phyloP scores from a whole-genome alignment of 106 monocot species.

The Acorus gramineus region DNA sequence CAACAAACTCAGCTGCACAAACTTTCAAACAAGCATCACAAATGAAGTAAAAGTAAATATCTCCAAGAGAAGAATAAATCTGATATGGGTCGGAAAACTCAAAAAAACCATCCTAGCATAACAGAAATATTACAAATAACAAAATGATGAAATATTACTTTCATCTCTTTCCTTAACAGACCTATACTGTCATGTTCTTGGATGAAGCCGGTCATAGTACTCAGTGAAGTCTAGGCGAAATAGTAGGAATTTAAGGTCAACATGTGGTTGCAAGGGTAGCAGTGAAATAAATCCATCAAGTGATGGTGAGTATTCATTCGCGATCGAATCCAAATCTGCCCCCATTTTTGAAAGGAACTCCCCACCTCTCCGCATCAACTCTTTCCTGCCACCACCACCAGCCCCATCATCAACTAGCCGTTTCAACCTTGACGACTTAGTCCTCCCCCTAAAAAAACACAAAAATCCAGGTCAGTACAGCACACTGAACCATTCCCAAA shows the following conservation, averaged over 20 bases:
- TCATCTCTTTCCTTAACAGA: no score
- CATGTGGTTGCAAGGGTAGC: constrained; percentile 87
- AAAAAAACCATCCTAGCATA: no score
- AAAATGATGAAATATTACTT: no score
- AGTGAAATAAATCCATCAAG: constrained; percentile 77
- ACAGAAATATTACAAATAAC: no score
- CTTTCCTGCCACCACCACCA: constrained; percentile 48
- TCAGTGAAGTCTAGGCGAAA: constrained; percentile 96
- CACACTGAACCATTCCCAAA: neutral
- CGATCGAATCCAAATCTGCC: constrained; percentile 66
- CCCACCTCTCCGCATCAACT: constrained; percentile 47
- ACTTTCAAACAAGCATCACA: no score
- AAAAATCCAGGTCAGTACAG: neutral
- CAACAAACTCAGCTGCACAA: no score
- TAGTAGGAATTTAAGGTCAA: constrained; percentile 88
- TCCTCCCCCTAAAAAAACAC: constrained; percentile 40
- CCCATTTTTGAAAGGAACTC: constrained; percentile 63
- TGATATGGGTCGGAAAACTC: no score
- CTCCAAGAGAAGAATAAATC: no score
- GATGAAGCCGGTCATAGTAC: constrained; percentile 60
- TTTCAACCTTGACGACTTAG: constrained; percentile 39
- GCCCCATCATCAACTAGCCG: no score
- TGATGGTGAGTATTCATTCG: constrained; percentile 72
- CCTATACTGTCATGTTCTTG: constrained; percentile 10
- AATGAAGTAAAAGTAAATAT: no score